Evolutionary conservation across 768 basidiomycete species (phyloP).

Genomic region (Macrocybe gigantea): DNA sequence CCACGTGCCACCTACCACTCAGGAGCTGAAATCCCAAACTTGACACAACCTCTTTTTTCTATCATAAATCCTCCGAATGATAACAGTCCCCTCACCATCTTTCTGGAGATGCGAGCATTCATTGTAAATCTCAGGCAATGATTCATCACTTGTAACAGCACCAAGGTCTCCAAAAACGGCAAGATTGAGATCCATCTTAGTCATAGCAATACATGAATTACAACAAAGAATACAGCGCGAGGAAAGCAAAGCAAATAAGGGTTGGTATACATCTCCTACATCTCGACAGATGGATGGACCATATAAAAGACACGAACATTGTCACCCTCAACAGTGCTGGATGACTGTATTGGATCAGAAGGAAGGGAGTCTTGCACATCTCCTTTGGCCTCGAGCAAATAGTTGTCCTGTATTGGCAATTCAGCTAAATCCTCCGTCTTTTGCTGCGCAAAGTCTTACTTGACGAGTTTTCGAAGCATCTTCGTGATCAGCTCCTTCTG

Average conservation of each 20-base stretch:
- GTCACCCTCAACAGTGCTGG: slow-evolving; percentile 42
- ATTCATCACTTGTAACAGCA: too few relatives aligned
- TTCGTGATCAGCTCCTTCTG: slow-evolving; percentile 89
- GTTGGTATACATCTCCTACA: slow-evolving; percentile 47
- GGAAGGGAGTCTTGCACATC: slow-evolving; percentile 78
- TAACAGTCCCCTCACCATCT: too few relatives aligned
- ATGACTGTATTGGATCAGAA: slow-evolving; percentile 51
- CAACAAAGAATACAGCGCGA: slow-evolving; percentile 10
- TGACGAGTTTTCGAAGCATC: slow-evolving; percentile 83
- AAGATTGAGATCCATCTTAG: too few relatives aligned
- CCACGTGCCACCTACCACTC: too few relatives aligned
- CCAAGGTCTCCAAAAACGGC: too few relatives aligned
- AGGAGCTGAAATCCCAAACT: too few relatives aligned
- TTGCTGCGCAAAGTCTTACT: slow-evolving; percentile 39
- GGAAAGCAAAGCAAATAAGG: slow-evolving; percentile 18
- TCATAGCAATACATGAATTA: background rate
- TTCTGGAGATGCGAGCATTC: too few relatives aligned
- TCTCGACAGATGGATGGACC: slow-evolving; percentile 86
- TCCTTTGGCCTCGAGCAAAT: slow-evolving; percentile 76
- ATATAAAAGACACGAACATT: slow-evolving; percentile 77
- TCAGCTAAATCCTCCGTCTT: background rate
- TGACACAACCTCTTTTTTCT: too few relatives aligned
- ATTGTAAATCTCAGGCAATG: too few relatives aligned
- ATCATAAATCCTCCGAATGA: too few relatives aligned
- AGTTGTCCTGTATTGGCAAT: slow-evolving; percentile 60